A percentile compares a stretch with the other conserved stretches of the same genome.
phyloP scores from a whole-genome alignment of 441 rosid species.

The Erodium texanum region DNA sequence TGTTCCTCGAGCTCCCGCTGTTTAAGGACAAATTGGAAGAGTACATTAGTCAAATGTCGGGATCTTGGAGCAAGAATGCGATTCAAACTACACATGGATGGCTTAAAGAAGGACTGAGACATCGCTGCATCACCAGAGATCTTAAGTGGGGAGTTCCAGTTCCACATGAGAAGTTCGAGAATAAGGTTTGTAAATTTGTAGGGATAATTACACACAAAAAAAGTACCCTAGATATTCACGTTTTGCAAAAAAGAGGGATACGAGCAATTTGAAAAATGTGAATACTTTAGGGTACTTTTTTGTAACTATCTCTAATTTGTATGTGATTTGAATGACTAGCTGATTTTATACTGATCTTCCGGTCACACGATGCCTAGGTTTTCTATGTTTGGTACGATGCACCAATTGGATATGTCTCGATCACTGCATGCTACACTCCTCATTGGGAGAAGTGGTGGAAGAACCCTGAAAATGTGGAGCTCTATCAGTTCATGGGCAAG shows the following conservation, averaged over 20 bases:
- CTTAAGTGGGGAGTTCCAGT: conserved; percentile 98
- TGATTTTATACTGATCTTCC: too few species aligned
- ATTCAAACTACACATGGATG: conserved; percentile 77
- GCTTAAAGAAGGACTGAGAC: conserved; percentile 81
- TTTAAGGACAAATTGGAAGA: conserved; percentile 61
- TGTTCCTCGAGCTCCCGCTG: conserved; percentile 88
- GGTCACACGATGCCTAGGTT: conserved; percentile 35
- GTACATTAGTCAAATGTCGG: conserved; percentile 62
- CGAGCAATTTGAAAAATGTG: too few species aligned
- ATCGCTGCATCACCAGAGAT: conserved; percentile 89
- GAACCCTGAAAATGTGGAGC: conserved; percentile 88
- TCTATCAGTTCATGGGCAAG: conserved; percentile 96
- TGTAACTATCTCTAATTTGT: too few species aligned
- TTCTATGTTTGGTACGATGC: conserved; percentile 99
- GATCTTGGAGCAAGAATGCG: conserved; percentile 97
- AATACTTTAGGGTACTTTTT: too few species aligned
- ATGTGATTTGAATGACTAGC: too few species aligned
- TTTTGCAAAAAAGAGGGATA: too few species aligned
- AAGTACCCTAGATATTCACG: too few species aligned
- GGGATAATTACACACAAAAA: too few species aligned
- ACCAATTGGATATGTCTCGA: conserved; percentile 91
- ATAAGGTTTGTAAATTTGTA: conserved; percentile 53
- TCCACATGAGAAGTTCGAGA: conserved; percentile 71
- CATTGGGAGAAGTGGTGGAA: conserved; percentile 99
- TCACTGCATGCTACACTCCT: conserved; percentile 75